A percentile compares a stretch with the other conserved stretches of the same genome.
Conservation (phyloP, 495 filamentous ascomycete genomes). For the Aspergillus sclerotiicarbonarius region DNA sequence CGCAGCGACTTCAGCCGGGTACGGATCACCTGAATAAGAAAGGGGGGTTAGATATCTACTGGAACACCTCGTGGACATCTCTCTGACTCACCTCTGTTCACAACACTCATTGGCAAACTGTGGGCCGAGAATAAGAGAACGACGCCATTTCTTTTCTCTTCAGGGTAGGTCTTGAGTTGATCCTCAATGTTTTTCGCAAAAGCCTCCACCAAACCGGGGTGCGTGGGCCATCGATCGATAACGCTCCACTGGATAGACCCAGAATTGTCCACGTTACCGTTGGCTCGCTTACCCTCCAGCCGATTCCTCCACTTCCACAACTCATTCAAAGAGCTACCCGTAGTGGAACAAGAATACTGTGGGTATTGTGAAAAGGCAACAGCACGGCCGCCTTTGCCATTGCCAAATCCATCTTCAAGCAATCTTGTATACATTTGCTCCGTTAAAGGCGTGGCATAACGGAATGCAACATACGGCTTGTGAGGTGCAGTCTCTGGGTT, state of each 20-base stretch:
- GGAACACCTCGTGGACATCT: background rate
- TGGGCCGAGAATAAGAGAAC: constrained; percentile 94
- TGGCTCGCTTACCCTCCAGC: constrained; percentile 70
- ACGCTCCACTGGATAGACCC: constrained; percentile 93
- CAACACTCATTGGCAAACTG: constrained; percentile 93
- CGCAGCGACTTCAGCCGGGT: constrained; percentile 95
- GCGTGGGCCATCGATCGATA: constrained; percentile 94
- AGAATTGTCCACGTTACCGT: constrained; percentile 45
- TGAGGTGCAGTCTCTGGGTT: constrained; percentile 94
- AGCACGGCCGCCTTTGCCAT: constrained; percentile 81
- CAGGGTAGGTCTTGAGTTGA: constrained; percentile 76
- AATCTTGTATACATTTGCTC: constrained; percentile 85
- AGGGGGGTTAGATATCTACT: background rate
- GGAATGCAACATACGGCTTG: constrained; percentile 98
- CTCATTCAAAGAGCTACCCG: constrained; percentile 93
- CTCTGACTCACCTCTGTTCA: constrained; percentile 71
- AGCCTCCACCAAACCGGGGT: constrained; percentile 84
- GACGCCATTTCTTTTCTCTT: constrained; percentile 71
- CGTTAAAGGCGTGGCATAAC: constrained; percentile 90
- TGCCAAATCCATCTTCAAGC: constrained; percentile 83
- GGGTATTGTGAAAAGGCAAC: constrained; percentile 99
- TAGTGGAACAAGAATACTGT: constrained; percentile 98
- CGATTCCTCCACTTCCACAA: constrained; percentile 94
- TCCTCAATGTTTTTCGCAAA: constrained; percentile 88
- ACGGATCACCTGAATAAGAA: constrained; percentile 72